Percentiles rank a stretch among this genome's conserved stretches.
Conservation (phyloP, 192 early-diverging fungal species). For the Glomus cerebriforme region DNA sequence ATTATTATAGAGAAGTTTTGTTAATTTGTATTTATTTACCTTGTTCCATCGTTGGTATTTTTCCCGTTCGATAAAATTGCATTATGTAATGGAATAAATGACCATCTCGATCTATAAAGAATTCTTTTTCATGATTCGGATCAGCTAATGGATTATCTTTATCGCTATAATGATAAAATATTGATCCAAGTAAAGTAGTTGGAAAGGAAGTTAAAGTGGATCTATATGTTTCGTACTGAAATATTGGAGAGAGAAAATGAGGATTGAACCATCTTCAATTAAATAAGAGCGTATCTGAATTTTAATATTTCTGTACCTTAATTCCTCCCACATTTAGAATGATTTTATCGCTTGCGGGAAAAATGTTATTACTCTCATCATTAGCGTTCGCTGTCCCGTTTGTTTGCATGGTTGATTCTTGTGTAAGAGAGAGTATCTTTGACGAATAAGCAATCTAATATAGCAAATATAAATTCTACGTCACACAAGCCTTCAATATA, state of each 20-base stretch:
- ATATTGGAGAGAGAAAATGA: neutral
- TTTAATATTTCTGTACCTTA: conserved; percentile 7
- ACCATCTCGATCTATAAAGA: conserved; percentile 21
- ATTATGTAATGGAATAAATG: conserved; percentile 24
- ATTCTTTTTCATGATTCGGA: conserved; percentile 11
- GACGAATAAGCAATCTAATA: neutral
- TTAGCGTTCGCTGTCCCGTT: neutral
- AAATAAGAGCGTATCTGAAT: neutral
- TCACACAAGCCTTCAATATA: neutral
- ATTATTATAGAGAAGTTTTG: neutral
- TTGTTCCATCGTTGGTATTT: conserved; percentile 10
- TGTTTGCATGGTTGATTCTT: neutral
- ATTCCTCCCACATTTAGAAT: conserved; percentile 16
- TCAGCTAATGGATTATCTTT: neutral
- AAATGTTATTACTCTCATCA: neutral
- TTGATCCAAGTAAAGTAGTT: conserved; percentile 16
- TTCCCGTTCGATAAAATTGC: conserved; percentile 23
- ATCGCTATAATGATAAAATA: conserved; percentile 2
- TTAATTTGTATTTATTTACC: neutral
- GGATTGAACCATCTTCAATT: neutral
- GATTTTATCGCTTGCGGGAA: conserved; percentile 3
- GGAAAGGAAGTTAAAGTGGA: conserved; percentile 14
- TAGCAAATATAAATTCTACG: neutral
- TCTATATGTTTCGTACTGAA: conserved; percentile 22
- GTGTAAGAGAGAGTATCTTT: neutral